Conservation (phyloP, 192 early-diverging fungal species). For the Umbelopsis ramanniana region DNA sequence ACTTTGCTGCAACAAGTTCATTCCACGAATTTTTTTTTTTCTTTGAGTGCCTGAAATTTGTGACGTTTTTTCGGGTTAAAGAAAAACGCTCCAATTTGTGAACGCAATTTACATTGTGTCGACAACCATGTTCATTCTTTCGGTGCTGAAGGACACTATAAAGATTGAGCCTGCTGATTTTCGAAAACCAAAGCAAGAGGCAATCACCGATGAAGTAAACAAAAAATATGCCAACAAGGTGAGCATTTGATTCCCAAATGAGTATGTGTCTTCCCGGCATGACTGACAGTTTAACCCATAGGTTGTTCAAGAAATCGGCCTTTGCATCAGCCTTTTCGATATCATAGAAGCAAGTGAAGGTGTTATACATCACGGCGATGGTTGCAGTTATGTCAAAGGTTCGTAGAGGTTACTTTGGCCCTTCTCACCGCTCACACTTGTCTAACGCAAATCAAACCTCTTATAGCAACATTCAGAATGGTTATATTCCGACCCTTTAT, state of each 20-base stretch:
- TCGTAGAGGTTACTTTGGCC: constrained; percentile 16
- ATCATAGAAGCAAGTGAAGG: constrained; percentile 83
- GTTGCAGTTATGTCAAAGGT: constrained; percentile 78
- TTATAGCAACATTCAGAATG: constrained; percentile 76
- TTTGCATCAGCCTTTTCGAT: constrained; percentile 87
- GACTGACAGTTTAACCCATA: constrained; percentile 24
- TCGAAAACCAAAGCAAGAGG: constrained; percentile 71
- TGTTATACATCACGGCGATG: constrained; percentile 83
- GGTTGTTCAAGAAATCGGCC: constrained; percentile 87
- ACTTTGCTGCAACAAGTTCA: too few relatives aligned
- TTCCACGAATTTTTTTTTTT: too few relatives aligned
- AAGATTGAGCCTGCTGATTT: constrained; percentile 84
- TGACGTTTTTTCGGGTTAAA: constrained; percentile 6
- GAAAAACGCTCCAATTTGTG: not conserved
- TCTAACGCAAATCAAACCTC: constrained; percentile 5
- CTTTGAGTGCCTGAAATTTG: not conserved
- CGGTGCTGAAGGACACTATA: constrained; percentile 82
- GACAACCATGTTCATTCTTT: constrained; percentile 82
- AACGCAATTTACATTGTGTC: not conserved
- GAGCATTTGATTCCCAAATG: not conserved
- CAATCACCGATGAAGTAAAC: constrained; percentile 89
- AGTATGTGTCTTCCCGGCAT: not conserved
- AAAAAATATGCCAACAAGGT: constrained; percentile 94
- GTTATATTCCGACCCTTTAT: constrained; percentile 91
- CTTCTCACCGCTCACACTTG: too few relatives aligned